Percentiles rank a stretch among this genome's conserved stretches.
Evolutionary conservation across 495 filamentous ascomycete genomes (phyloP).

Genomic region (Trichoderma erinaceum): DNA sequence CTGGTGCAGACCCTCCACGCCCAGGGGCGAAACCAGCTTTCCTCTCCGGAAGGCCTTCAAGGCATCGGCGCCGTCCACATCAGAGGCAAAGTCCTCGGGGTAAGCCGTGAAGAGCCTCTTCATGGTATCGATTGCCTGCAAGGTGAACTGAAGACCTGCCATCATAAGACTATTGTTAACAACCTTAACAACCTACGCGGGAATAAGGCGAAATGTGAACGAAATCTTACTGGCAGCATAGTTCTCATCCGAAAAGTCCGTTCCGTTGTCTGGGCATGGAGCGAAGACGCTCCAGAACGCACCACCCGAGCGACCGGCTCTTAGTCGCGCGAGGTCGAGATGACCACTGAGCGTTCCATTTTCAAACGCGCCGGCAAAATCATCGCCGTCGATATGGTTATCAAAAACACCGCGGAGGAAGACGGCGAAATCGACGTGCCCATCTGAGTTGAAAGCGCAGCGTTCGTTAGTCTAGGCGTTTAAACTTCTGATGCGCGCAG

Average conservation of each 20-base stretch:
- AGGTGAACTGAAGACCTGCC: slow-evolving; percentile 57
- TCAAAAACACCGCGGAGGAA: slow-evolving; percentile 58
- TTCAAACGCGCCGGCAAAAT: slow-evolving; percentile 65
- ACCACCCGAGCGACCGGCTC: slow-evolving; percentile 56
- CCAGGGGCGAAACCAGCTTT: slow-evolving; percentile 59
- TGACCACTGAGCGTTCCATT: slow-evolving; percentile 62
- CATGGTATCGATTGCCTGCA: slow-evolving; percentile 80
- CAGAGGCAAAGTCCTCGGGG: slow-evolving; percentile 53
- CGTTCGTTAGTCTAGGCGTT: background rate
- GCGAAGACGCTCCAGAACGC: slow-evolving; percentile 91
- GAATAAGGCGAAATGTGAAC: background rate
- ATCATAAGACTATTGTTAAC: background rate
- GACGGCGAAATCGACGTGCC: slow-evolving; percentile 85
- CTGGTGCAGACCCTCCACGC: slow-evolving; percentile 90
- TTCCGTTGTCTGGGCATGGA: slow-evolving; percentile 63
- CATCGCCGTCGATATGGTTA: slow-evolving; percentile 70
- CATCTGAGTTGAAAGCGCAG: slow-evolving; percentile 51
- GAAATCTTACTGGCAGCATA: slow-evolving; percentile 45
- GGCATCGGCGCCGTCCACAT: slow-evolving; percentile 52
- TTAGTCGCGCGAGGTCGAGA: slow-evolving; percentile 68
- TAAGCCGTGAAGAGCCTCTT: slow-evolving; percentile 61
- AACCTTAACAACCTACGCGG: background rate
- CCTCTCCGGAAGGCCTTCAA: slow-evolving; percentile 52
- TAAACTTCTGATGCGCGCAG: background rate
- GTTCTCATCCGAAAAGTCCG: slow-evolving; percentile 65